Percentiles rank a stretch among this genome's conserved stretches.
Evolutionary conservation across 192 early-diverging fungal genomes (phyloP).

Genomic region (Ambispora gerdemannii): DNA sequence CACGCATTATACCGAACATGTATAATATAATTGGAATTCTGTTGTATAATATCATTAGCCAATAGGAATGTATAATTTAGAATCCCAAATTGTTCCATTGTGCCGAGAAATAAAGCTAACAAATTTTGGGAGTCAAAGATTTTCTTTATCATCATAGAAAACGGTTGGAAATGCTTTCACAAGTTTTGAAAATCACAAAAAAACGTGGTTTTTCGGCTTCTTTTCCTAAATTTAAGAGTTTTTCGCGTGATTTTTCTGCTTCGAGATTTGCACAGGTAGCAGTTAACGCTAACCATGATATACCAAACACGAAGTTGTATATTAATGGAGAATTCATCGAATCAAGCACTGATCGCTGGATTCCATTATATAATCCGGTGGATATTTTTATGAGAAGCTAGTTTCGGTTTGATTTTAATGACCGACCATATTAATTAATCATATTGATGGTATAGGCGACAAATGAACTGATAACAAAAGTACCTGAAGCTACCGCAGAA

Average conservation of each 20-base stretch:
- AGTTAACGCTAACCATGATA: not conserved
- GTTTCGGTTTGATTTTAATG: constrained; percentile 7
- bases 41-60: too few relatives aligned
- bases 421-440: not conserved
- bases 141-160: too few relatives aligned
- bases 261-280: not conserved
- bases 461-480: constrained; percentile 79
- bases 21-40: too few relatives aligned
- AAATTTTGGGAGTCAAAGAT: too few relatives aligned
- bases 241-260: not conserved
- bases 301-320: constrained; percentile 45
- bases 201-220: not conserved
- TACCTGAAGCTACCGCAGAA: constrained; percentile 82
- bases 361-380: constrained; percentile 87
- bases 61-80: too few relatives aligned
- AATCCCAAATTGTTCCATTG: too few relatives aligned
- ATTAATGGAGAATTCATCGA: constrained; percentile 93
- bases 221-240: not conserved
- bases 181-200: not conserved
- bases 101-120: too few relatives aligned
- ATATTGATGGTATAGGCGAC: constrained; percentile 62
- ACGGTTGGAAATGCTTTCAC: not conserved
- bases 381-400: too few relatives aligned
- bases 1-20: too few relatives aligned
- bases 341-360: constrained; percentile 81